phyloP scores from a whole-genome alignment of 805 yeast species.

The Cyberlindnera euphorbiiphila region DNA sequence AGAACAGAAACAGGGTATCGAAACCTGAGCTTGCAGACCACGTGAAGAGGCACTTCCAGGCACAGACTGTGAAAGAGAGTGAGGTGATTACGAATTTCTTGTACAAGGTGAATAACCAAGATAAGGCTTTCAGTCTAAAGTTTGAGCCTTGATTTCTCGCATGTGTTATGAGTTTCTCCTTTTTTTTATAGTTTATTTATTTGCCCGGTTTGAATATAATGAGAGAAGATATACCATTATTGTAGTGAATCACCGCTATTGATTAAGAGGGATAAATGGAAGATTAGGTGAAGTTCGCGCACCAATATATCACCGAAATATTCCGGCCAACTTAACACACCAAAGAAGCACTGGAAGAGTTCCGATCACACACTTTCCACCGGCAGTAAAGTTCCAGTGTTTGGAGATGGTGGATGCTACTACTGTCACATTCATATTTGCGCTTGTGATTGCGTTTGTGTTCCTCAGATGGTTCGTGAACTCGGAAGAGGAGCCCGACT shows the following conservation, averaged over 20 bases:
- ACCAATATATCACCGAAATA: background rate
- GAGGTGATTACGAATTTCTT: constrained; percentile 87
- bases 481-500: constrained; percentile 39
- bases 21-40: constrained; percentile 57
- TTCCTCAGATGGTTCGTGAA: constrained; percentile 64
- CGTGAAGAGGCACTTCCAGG: constrained; percentile 65
- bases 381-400: background rate
- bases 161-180: too few species aligned
- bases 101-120: constrained; percentile 76
- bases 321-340: background rate
- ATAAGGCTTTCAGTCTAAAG: constrained; percentile 39
- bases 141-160: constrained; percentile 25
- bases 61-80: constrained; percentile 63
- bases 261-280: too few species aligned
- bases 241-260: too few species aligned
- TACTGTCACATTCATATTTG: constrained; percentile 45
- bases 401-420: constrained; percentile 46
- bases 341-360: background rate
- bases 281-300: too few species aligned
- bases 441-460: constrained; percentile 50
- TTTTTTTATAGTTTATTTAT: too few species aligned
- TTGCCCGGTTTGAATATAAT: too few species aligned
- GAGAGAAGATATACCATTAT: too few species aligned
- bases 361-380: background rate
- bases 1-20: constrained; percentile 41